Percentiles rank a stretch among this genome's conserved stretches.
These are phyloP conservation scores for Alternaria consortialis DNA, from an alignment of 2,329 filamentous ascomycete genomes.

Conservation along the genomic window DNA sequence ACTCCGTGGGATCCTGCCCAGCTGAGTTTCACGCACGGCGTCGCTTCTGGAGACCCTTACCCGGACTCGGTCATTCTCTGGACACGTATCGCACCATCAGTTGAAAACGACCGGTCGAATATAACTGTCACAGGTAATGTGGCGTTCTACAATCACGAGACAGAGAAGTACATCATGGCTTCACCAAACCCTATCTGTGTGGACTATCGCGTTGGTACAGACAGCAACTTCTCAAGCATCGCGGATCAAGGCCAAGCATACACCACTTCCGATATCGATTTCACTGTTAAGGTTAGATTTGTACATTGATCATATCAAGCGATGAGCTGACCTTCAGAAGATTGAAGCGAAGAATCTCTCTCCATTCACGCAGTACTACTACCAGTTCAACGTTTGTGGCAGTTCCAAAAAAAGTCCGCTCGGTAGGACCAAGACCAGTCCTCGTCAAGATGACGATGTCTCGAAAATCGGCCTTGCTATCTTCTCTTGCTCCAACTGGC, in stretches of 20 bases:
- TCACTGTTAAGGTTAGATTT: constrained; percentile 70
- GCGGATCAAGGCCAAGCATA: constrained; percentile 69
- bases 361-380: constrained; percentile 73
- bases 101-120: constrained; percentile 54
- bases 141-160: constrained; percentile 62
- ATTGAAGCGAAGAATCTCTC: constrained; percentile 71
- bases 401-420: constrained; percentile 69
- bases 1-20: constrained; percentile 51
- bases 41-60: constrained; percentile 58
- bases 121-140: constrained; percentile 65
- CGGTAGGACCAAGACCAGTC: constrained; percentile 76
- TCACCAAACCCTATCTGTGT: constrained; percentile 72
- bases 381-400: constrained; percentile 74
- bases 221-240: constrained; percentile 57
- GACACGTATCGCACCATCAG: constrained; percentile 50
- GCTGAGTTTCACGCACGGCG: constrained; percentile 56
- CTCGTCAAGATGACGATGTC: constrained; percentile 64
- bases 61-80: constrained; percentile 51
- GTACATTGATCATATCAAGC: neutral
- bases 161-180: constrained; percentile 61
- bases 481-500: constrained; percentile 71
- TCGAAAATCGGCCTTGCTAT: constrained; percentile 70
- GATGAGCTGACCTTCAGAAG: constrained; percentile 47
- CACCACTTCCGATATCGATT: constrained; percentile 78
- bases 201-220: constrained; percentile 67